A percentile compares a stretch with the other conserved stretches of the same genome.
Conservation (phyloP, 2,329 filamentous ascomycete species). For the Microsporum canis region DNA sequence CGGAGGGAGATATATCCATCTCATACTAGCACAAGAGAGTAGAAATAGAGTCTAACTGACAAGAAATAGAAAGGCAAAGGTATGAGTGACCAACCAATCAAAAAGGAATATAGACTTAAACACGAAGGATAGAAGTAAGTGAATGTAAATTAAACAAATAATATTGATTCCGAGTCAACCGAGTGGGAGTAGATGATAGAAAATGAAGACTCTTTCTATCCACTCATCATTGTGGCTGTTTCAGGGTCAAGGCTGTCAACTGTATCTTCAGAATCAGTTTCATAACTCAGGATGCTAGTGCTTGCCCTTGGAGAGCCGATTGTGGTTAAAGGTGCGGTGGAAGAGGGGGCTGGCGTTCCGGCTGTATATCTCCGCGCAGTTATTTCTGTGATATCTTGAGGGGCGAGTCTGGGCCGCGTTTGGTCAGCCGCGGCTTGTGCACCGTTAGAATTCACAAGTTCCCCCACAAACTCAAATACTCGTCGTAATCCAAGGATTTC, state of each 20-base stretch:
- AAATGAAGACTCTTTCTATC: neutral
- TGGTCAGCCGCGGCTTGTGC: slow-evolving; percentile 14
- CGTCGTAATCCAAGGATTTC: slow-evolving; percentile 43
- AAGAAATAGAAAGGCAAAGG: neutral
- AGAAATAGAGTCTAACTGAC: neutral
- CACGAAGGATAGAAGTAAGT: no score
- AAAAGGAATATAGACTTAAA: neutral
- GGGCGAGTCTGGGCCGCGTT: neutral
- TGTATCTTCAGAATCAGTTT: slow-evolving; percentile 20
- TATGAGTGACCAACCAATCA: neutral
- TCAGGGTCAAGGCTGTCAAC: slow-evolving; percentile 20
- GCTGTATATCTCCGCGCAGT: slow-evolving; percentile 7
- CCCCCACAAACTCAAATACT: slow-evolving; percentile 43
- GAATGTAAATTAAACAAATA: no score
- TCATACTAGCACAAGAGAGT: neutral
- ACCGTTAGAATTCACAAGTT: slow-evolving; percentile 35
- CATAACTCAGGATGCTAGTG: slow-evolving; percentile 20
- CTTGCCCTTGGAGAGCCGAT: slow-evolving; percentile 20
- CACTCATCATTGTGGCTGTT: slow-evolving; percentile 14
- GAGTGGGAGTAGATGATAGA: neutral
- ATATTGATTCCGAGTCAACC: neutral
- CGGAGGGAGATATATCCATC: neutral
- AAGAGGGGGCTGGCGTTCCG: slow-evolving; percentile 15
- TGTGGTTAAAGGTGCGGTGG: slow-evolving; percentile 18
- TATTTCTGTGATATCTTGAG: slow-evolving; percentile 10